phyloP scores from a whole-genome alignment of 139 green algal species.

The Limnomonas spitsbergensis region DNA sequence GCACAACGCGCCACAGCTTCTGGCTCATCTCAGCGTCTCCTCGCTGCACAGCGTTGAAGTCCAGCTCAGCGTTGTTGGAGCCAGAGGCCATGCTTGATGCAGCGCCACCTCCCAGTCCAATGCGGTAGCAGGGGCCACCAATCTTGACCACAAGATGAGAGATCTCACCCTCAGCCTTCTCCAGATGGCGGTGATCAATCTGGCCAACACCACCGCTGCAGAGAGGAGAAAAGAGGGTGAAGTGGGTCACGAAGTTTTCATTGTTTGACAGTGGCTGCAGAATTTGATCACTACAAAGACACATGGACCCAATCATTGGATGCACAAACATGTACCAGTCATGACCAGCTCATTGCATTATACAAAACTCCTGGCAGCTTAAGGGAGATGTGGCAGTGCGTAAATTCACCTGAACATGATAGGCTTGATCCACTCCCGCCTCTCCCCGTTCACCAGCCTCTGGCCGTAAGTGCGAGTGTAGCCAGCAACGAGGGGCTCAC shows the following conservation, averaged over 20 bases:
- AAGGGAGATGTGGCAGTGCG: no score
- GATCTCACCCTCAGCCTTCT: conserved; percentile 62
- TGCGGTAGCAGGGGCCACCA: conserved; percentile 95
- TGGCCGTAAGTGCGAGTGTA: conserved; percentile 93
- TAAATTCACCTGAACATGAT: conserved; percentile 99
- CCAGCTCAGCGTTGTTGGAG: conserved; percentile 99
- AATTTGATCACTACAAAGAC: no score
- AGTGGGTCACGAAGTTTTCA: no score
- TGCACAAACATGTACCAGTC: no score
- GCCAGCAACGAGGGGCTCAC: conserved; percentile 93
- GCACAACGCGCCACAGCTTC: conserved; percentile 97
- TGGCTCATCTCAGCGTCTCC: conserved; percentile 96
- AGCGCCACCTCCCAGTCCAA: conserved; percentile 96
- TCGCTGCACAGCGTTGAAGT: no score
- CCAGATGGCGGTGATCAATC: conserved; percentile 76
- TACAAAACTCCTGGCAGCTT: no score
- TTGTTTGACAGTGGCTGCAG: no score
- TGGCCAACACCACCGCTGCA: conserved; percentile 37
- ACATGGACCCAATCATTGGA: no score
- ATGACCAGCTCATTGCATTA: no score
- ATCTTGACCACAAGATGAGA: conserved; percentile 99
- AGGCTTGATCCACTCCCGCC: conserved; percentile 97
- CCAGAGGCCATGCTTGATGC: conserved; percentile 75
- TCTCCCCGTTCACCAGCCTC: conserved; percentile 79
- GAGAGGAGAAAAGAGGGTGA: no score